Conservation (phyloP, 1,139 yeast genomes). For the Scheffersomyces stambukii region DNA sequence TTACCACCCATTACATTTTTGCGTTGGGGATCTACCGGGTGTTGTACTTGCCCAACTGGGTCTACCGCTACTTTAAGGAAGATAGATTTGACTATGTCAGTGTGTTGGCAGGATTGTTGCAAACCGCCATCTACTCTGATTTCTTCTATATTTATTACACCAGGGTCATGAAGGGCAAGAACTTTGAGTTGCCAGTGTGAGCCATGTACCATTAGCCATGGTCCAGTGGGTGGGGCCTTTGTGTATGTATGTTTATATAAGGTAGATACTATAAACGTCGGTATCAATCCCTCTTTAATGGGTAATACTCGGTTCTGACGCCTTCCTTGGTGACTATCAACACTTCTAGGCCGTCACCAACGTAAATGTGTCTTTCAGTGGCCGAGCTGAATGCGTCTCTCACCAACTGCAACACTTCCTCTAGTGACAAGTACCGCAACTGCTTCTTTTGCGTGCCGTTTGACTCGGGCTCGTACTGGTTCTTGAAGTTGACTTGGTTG, state of each 20-base stretch:
- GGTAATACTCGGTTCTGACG: slow-evolving; percentile 74
- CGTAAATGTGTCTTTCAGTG: slow-evolving; percentile 96
- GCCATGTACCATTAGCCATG: background rate
- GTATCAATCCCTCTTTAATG: slow-evolving; percentile 91
- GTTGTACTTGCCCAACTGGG: slow-evolving; percentile 90
- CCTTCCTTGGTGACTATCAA: slow-evolving; percentile 92
- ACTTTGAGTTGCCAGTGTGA: slow-evolving; percentile 73
- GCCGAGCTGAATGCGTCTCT: slow-evolving; percentile 94
- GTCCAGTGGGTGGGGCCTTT: background rate
- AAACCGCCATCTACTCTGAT: slow-evolving; percentile 86
- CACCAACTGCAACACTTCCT: slow-evolving; percentile 82
- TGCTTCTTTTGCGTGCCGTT: slow-evolving; percentile 62
- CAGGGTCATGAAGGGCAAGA: slow-evolving; percentile 75
- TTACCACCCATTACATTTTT: slow-evolving; percentile 89
- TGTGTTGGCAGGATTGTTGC: slow-evolving; percentile 75
- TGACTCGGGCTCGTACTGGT: slow-evolving; percentile 78
- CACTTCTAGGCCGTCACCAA: slow-evolving; percentile 93
- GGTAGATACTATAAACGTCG: slow-evolving; percentile 13
- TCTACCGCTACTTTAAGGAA: slow-evolving; percentile 75
- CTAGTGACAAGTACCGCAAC: slow-evolving; percentile 63
- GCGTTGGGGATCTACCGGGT: slow-evolving; percentile 89
- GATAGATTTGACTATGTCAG: slow-evolving; percentile 68
- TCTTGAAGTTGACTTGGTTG: slow-evolving; percentile 93
- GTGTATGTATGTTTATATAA: slow-evolving; percentile 2
- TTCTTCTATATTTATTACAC: slow-evolving; percentile 88